Percentiles rank a stretch among this genome's conserved stretches.
These are phyloP conservation scores for Naumovozyma castellii DNA, from an alignment of 805 yeast species.

Conservation along the genomic window DNA sequence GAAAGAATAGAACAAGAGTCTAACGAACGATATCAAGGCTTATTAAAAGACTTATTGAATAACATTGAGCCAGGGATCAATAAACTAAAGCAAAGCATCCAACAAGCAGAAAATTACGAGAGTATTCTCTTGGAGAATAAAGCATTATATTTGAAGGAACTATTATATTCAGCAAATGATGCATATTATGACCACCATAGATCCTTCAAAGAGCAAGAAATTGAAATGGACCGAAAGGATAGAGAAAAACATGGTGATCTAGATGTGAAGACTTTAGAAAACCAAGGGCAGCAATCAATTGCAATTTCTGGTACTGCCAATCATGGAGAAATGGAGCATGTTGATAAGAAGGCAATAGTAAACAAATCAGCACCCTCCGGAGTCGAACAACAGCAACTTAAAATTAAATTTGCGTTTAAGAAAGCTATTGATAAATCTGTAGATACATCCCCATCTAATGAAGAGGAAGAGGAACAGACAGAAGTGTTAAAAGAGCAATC, in stretches of 20 bases:
- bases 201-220: constrained; percentile 18
- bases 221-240: constrained; percentile 9
- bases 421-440: constrained; percentile 15
- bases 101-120: constrained; percentile 14
- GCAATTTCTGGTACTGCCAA: neutral
- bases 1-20: constrained; percentile 10
- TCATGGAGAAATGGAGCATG: neutral
- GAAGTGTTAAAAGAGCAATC: neutral
- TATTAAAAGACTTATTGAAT: constrained; percentile 10
- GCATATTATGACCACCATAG: constrained; percentile 22
- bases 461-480: neutral
- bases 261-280: neutral
- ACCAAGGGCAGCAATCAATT: neutral
- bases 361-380: neutral
- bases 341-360: neutral
- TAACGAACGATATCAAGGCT: constrained; percentile 9
- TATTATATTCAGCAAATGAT: constrained; percentile 17
- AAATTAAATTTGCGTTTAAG: constrained; percentile 22
- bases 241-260: constrained; percentile 7
- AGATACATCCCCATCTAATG: constrained; percentile 1
- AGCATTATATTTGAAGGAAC: constrained; percentile 17
- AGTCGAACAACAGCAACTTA: constrained; percentile 6
- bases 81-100: constrained; percentile 8
- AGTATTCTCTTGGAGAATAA: constrained; percentile 7
- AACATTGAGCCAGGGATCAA: constrained; percentile 15